A percentile compares a stretch with the other conserved stretches of the same genome.
These are phyloP conservation scores for Colletotrichum paranaense DNA, from an alignment of 2,329 filamentous ascomycete species.

Conservation along the genomic window DNA sequence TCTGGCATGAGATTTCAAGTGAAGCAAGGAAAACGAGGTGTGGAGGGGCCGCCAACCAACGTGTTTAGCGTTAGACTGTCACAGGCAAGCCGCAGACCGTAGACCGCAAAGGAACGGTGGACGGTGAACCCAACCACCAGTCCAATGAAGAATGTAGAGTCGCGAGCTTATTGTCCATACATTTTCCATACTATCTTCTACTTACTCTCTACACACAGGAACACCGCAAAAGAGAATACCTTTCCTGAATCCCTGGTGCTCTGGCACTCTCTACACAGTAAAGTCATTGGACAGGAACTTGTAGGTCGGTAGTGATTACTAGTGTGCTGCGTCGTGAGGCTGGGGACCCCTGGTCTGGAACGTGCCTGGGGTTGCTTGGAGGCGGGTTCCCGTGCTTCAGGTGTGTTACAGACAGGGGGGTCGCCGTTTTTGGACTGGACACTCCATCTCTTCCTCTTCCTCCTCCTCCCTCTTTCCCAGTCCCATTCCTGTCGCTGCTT, in stretches of 20 bases:
- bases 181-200: background rate
- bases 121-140: background rate
- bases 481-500: background rate
- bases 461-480: background rate
- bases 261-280: too few species aligned
- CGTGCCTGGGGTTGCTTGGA: conserved; percentile 15
- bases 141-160: background rate
- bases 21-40: background rate
- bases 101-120: too few species aligned
- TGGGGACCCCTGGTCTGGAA: conserved; percentile 18
- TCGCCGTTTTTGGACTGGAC: conserved; percentile 30
- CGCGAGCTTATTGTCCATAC: background rate
- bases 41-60: background rate
- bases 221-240: too few species aligned
- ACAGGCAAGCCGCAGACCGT: background rate
- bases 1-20: background rate
- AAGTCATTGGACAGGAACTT: too few species aligned
- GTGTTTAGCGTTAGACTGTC: conserved; percentile 14
- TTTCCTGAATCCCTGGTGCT: too few species aligned
- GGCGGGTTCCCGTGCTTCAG: conserved; percentile 53
- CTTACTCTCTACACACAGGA: background rate
- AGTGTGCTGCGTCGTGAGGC: background rate
- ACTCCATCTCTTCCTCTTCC: background rate
- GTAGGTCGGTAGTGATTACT: too few species aligned
- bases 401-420: conserved; percentile 59